Evolutionary conservation across 257 asterid species (phyloP).

Genomic region (Verbascum thapsus): DNA sequence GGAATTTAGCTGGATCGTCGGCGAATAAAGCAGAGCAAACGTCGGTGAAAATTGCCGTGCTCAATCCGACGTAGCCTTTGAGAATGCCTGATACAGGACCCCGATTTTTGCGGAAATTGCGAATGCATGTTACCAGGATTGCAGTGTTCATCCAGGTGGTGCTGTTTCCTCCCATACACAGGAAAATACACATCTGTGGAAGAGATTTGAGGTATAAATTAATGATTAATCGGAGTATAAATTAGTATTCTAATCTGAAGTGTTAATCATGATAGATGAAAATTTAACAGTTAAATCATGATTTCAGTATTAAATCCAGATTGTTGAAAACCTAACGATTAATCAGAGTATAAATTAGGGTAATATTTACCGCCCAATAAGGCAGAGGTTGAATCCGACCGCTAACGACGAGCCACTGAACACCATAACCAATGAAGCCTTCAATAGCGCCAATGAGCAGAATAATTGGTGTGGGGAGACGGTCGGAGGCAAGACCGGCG

Average conservation of each 20-base stretch:
- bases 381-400: constrained; percentile 84
- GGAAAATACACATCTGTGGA: constrained; percentile 71
- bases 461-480: constrained; percentile 62
- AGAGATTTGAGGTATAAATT: too few relatives aligned
- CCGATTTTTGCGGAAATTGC: constrained; percentile 79
- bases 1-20: constrained; percentile 74
- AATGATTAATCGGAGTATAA: too few relatives aligned
- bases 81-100: constrained; percentile 92
- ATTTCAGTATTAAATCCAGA: too few relatives aligned
- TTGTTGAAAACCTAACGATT: too few relatives aligned
- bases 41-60: constrained; percentile 96
- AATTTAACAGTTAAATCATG: too few relatives aligned
- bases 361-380: constrained; percentile 69
- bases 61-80: constrained; percentile 89
- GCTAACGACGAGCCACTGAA: constrained; percentile 97
- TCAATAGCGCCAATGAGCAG: constrained; percentile 82
- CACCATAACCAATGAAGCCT: constrained; percentile 92
- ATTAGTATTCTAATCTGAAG: too few relatives aligned
- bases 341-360: too few relatives aligned
- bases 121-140: constrained; percentile 77
- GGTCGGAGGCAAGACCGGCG: constrained; percentile 94
- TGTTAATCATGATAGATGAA: too few relatives aligned
- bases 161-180: constrained; percentile 98
- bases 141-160: constrained; percentile 99
- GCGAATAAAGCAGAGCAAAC: constrained; percentile 85